These are phyloP conservation scores for Cutaneotrichosporon arboriforme DNA, from an alignment of 1,284 basidiomycete species.

Conservation along the genomic window DNA sequence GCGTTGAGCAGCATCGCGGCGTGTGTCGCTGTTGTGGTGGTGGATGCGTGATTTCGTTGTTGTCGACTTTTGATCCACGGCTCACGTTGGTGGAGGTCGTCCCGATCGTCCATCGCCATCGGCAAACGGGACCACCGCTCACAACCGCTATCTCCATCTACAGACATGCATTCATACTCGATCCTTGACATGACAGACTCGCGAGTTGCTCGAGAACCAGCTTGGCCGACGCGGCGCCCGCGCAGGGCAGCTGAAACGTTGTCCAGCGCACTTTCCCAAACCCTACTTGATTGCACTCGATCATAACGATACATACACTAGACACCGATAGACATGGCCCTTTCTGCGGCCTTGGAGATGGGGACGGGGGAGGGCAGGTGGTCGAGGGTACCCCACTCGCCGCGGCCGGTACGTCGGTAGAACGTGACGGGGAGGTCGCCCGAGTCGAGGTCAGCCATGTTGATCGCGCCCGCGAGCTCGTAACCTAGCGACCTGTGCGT, in stretches of 20 bases:
- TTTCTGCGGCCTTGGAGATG: slow-evolving; percentile 6
- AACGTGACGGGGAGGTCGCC: slow-evolving; percentile 41
- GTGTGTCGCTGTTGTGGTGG: too few relatives aligned
- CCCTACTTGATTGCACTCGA: too few relatives aligned
- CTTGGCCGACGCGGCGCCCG: too few relatives aligned
- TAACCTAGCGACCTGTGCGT: slow-evolving; percentile 26
- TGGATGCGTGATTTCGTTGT: too few relatives aligned
- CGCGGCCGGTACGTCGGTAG: slow-evolving; percentile 21
- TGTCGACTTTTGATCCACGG: too few relatives aligned
- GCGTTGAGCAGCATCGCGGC: slow-evolving; percentile 63
- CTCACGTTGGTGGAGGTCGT: too few relatives aligned
- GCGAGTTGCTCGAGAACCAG: too few relatives aligned
- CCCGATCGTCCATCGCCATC: too few relatives aligned
- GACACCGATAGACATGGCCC: slow-evolving; percentile 5
- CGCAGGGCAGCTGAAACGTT: too few relatives aligned
- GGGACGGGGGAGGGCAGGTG: not conserved
- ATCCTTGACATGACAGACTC: not conserved
- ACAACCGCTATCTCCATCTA: not conserved
- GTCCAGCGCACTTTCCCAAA: too few relatives aligned
- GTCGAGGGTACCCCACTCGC: slow-evolving; percentile 1
- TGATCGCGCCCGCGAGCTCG: slow-evolving; percentile 36
- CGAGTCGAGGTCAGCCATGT: slow-evolving; percentile 40
- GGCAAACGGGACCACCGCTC: too few relatives aligned
- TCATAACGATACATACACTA: not conserved
- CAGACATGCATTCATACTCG: not conserved